These are phyloP conservation scores for Sideroxylon spinosum DNA, from an alignment of 179 eudicot species.

Conservation along the genomic window DNA sequence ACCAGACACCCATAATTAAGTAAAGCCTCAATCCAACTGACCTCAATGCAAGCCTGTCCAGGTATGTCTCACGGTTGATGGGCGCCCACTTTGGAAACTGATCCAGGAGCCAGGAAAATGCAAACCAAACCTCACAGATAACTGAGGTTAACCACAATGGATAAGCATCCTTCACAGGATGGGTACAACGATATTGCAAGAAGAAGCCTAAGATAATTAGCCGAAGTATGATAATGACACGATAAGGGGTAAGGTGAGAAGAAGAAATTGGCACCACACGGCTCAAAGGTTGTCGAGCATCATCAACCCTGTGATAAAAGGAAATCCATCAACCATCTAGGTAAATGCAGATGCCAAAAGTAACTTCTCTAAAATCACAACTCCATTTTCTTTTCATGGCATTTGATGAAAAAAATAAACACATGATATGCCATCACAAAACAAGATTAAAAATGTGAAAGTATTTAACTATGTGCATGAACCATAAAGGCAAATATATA, in stretches of 20 bases:
- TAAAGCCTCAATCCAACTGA: slow-evolving; percentile 23
- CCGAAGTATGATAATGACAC: slow-evolving; percentile 70
- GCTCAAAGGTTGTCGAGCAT: slow-evolving; percentile 82
- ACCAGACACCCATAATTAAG: neutral
- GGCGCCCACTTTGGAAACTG: slow-evolving; percentile 91
- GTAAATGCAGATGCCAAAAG: neutral
- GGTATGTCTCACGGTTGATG: slow-evolving; percentile 73
- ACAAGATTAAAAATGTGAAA: slow-evolving; percentile 1
- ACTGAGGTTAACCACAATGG: slow-evolving; percentile 61
- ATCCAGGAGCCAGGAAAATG: slow-evolving; percentile 81
- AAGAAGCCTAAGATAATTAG: slow-evolving; percentile 70
- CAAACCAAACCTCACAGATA: slow-evolving; percentile 76
- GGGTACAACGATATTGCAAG: slow-evolving; percentile 65
- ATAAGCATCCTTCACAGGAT: slow-evolving; percentile 75
- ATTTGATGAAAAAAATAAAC: neutral
- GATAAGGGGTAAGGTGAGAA: slow-evolving; percentile 64
- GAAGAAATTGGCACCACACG: slow-evolving; percentile 64
- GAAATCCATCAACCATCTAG: neutral
- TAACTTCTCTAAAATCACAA: neutral
- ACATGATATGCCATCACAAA: neutral
- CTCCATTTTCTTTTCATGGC: neutral
- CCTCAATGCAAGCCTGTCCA: slow-evolving; percentile 82
- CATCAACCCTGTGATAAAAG: slow-evolving; percentile 61
- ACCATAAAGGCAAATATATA: neutral
- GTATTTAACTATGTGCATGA: neutral